Base-by-base conservation (phyloP, 2,329 filamentous ascomycete genomes). In the Cordyceps cateniannulata region DNA sequence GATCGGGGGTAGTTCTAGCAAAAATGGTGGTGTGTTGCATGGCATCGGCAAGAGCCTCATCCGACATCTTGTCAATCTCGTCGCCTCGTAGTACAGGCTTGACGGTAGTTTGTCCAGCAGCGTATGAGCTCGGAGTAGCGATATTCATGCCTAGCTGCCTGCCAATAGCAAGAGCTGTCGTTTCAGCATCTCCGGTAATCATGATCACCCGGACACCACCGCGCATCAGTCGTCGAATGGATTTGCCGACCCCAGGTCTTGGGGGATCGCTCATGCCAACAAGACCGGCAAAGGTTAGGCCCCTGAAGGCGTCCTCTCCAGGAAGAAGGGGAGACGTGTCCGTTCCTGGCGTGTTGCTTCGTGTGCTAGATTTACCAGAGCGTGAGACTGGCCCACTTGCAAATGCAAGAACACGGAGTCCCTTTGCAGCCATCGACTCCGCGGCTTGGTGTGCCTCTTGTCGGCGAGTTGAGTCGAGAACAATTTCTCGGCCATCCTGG, bases 201-300 rank as follows among this genome's bases (percentile, higher is more conserved):
- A 99, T 99, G 67, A 99, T 96, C 52, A 99, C 91, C 73, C 92
- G 95, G 64, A 99, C 95, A 44, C 93, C 93, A 59, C 95, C 95
- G 53, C 91, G 86, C 88, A 98, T 93, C 60, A 99, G 79, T 63
- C 89, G 88, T 66, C 91, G 84, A 66, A 99, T 97, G 6, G 93
- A 92, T 64, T 88, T 87, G 66, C 91, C 89, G 9, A 99, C 95
- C 48, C 92, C 92, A 65, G 92, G 91, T 54, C 95, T 83, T 3
- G 95, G 95, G 5, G 95, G 95, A 71, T 99, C 95, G 66, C 91
- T 96, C 93, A 99, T 99, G 52, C 95, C 95, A 29, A 98, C 91
- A 29, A 98, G 76, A 5, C 95, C 95, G 38, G 93, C 89, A 77
- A 99, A 98, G 4, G 89, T 88, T 24, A 99, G 83, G 2, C 90